Base-by-base conservation (phyloP, 192 early-diverging fungal species). In the Dispira parvispora region DNA sequence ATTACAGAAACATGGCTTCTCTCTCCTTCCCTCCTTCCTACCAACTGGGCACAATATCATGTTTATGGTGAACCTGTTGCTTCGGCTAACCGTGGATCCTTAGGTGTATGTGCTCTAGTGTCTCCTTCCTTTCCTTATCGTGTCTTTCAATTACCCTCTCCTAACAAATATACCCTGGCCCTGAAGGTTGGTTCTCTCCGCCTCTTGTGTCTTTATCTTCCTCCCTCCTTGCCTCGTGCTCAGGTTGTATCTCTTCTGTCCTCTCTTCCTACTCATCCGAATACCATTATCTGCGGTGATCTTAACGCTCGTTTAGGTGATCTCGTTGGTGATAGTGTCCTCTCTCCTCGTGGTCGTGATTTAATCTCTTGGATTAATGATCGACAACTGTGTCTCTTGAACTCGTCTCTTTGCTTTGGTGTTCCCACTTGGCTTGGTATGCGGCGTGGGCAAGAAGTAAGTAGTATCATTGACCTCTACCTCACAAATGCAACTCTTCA, bases 281-380 rank as follows among this genome's bases (percentile, higher is more conserved):
- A 67, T 47, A 62, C 65, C 6, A 61, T 67, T 54, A 44, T 67
- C 14, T 67, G 65, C 54, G 65, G 65, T 8, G 65, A 67, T 50
- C 26, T 67, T 8, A 67, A 67, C 27, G 43, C 61, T 12, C 61
- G 65, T 3, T 46, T 62, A 46, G 60, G 47, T 13, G 25, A 2
- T 2, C 21, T 6, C 8, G 49, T 42, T 46, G 65, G 65, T 1
- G 65, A 67, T 26, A 47, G 43, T 20, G 12, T 4, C 9, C 16
- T 16, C 14, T 63, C 12, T 44, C n/a, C 42, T 25, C 18, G 47
- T 25, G 66, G 62, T 20, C 46, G 28, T 9, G 4, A 16, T 3
- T 44, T 67, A 1, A 0, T 8, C 0, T 3, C 13, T 0, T 67
- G 66, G 66, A 12, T 67, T 13, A 16, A 13, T 5, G 52, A 62